These are phyloP conservation scores for Paramecium sonneborni DNA, from an alignment of 73 alveolate species.

Conservation along the genomic window DNA sequence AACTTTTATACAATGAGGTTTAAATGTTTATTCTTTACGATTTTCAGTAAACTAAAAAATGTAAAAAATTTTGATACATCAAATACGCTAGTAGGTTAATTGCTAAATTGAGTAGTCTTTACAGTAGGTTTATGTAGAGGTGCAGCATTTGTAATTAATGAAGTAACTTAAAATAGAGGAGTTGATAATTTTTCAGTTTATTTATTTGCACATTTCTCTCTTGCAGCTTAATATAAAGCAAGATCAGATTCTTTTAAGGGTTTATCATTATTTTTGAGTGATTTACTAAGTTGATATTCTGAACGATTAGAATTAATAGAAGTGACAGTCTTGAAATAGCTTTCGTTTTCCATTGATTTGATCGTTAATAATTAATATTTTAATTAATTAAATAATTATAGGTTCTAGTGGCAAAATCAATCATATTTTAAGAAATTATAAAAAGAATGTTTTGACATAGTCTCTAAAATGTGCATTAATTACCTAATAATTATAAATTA, in stretches of 20 bases:
- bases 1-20: not conserved
- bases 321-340: slow-evolving; percentile 8
- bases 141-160: not conserved
- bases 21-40: not conserved
- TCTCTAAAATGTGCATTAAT: not conserved
- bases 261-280: not conserved
- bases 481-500: not conserved
- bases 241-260: not conserved
- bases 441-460: not conserved
- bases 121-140: not conserved
- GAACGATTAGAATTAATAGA: not conserved
- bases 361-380: not conserved
- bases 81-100: not conserved
- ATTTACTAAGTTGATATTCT: not conserved
- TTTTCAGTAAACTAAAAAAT: not conserved
- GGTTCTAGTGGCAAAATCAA: not conserved
- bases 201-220: not conserved
- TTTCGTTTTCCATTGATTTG: not conserved
- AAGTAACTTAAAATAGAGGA: not conserved
- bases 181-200: not conserved
- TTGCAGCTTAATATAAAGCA: not conserved
- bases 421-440: not conserved
- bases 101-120: slow-evolving; percentile 1
- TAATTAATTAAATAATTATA: not conserved
- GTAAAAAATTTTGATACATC: not conserved